These are phyloP conservation scores for Alternaria viburni DNA, from an alignment of 2,329 filamentous ascomycete genomes.

Conservation along the genomic window DNA sequence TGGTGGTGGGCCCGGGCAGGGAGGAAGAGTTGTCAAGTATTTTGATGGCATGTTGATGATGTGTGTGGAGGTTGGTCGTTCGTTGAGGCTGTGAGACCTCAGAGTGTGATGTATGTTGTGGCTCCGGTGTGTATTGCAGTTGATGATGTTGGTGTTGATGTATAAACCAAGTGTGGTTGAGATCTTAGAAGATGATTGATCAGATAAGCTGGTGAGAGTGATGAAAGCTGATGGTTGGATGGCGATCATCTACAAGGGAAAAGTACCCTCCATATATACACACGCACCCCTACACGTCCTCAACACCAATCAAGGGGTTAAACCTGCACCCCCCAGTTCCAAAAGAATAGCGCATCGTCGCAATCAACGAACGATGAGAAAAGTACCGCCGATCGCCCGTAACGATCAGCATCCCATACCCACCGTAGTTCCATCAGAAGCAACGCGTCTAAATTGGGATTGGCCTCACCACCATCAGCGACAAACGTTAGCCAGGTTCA, in stretches of 20 bases:
- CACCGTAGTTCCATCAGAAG: not conserved
- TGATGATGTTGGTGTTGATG: too few species aligned
- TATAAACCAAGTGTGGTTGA: too few species aligned
- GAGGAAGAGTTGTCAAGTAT: not conserved
- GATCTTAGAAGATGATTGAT: too few species aligned
- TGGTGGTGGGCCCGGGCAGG: conserved; percentile 1
- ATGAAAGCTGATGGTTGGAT: conserved; percentile 1
- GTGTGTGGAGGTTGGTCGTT: not conserved
- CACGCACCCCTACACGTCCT: not conserved
- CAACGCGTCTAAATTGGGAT: not conserved
- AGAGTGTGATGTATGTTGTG: not conserved
- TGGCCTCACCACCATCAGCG: not conserved
- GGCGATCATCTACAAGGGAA: not conserved
- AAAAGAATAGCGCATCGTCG: not conserved
- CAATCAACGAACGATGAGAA: conserved; percentile 1
- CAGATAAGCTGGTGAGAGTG: not conserved
- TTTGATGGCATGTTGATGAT: conserved; percentile 1
- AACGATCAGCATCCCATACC: not conserved
- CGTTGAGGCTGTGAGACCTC: not conserved
- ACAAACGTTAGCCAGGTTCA: not conserved
- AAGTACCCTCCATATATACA: not conserved
- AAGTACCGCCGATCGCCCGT: not conserved
- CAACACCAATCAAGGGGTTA: conserved; percentile 2
- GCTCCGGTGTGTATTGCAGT: not conserved
- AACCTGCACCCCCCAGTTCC: not conserved